Conservation (phyloP, 2,329 filamentous ascomycete genomes). For the Plectosphaerella cucumerina region DNA sequence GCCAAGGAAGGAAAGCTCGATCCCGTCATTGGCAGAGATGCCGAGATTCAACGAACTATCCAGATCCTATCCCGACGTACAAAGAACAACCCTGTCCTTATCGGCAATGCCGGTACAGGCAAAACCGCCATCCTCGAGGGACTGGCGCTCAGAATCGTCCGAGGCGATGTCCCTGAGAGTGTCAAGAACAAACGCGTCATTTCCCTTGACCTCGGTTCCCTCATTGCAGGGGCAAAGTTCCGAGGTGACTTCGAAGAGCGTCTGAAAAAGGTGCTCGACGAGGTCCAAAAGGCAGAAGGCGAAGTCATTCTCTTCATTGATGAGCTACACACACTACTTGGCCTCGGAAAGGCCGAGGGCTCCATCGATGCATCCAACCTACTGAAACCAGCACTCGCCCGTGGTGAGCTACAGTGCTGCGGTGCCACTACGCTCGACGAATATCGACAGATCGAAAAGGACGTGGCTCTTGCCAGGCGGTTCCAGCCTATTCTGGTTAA, state of each 20-base stretch:
- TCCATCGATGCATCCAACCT: slow-evolving; percentile 96
- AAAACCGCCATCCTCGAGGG: slow-evolving; percentile 94
- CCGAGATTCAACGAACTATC: slow-evolving; percentile 89
- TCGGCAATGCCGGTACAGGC: slow-evolving; percentile 84
- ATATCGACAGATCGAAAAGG: slow-evolving; percentile 92
- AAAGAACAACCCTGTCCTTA: slow-evolving; percentile 95
- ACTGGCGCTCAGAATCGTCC: slow-evolving; percentile 81
- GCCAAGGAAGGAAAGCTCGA: slow-evolving; percentile 89
- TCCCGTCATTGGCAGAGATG: slow-evolving; percentile 89
- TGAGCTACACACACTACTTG: slow-evolving; percentile 86
- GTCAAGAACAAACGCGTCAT: slow-evolving; percentile 93
- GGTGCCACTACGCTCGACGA: slow-evolving; percentile 92
- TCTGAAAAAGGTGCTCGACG: slow-evolving; percentile 83
- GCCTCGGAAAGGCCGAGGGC: slow-evolving; percentile 90
- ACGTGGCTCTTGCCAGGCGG: slow-evolving; percentile 83
- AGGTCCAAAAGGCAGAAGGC: slow-evolving; percentile 85
- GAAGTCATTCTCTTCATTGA: slow-evolving; percentile 93
- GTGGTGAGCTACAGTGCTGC: slow-evolving; percentile 91
- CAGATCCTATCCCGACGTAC: slow-evolving; percentile 89
- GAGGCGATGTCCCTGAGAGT: slow-evolving; percentile 90
- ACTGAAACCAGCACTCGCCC: slow-evolving; percentile 86
- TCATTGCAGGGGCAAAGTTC: slow-evolving; percentile 95
- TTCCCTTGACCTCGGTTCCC: slow-evolving; percentile 79
- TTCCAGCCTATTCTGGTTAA: slow-evolving; percentile 95
- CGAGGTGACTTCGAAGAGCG: slow-evolving; percentile 95